A percentile compares a stretch with the other conserved stretches of the same genome.
Evolutionary conservation across 2,329 filamentous ascomycete genomes (phyloP).

Genomic region (Aureobasidium sp.): DNA sequence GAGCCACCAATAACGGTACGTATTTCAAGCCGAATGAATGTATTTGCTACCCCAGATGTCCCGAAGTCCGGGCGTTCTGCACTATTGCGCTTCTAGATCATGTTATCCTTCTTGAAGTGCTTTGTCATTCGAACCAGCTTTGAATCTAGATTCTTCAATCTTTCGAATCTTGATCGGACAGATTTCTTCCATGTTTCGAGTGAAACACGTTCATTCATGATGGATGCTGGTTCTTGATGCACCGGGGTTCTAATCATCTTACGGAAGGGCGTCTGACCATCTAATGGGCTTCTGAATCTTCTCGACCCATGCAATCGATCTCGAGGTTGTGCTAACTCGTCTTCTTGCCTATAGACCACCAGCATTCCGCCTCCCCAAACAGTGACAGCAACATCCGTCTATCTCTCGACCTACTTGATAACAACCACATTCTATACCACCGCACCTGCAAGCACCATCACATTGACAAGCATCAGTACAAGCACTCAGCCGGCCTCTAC

Average conservation of each 20-base stretch:
- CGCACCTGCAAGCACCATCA: background rate
- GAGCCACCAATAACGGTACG: background rate
- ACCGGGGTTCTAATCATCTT: no score
- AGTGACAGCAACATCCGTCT: background rate
- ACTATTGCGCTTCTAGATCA: background rate
- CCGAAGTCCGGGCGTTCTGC: background rate
- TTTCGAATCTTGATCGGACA: no score
- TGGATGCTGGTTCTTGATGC: background rate
- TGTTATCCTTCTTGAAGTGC: background rate
- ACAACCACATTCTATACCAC: background rate
- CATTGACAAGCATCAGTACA: background rate
- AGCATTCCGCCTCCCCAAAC: background rate
- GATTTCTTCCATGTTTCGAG: background rate
- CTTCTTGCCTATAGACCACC: background rate
- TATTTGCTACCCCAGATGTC: background rate
- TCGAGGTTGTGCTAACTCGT: background rate
- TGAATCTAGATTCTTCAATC: background rate
- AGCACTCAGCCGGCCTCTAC: background rate
- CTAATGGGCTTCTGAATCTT: no score
- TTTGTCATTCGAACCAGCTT: background rate
- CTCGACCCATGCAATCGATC: no score
- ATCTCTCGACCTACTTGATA: background rate
- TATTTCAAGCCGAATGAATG: background rate
- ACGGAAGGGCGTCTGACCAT: background rate
- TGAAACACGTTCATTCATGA: background rate